These are phyloP conservation scores for Pycnococcus provasolii DNA, from an alignment of 139 green algal genomes.

Conservation along the genomic window DNA sequence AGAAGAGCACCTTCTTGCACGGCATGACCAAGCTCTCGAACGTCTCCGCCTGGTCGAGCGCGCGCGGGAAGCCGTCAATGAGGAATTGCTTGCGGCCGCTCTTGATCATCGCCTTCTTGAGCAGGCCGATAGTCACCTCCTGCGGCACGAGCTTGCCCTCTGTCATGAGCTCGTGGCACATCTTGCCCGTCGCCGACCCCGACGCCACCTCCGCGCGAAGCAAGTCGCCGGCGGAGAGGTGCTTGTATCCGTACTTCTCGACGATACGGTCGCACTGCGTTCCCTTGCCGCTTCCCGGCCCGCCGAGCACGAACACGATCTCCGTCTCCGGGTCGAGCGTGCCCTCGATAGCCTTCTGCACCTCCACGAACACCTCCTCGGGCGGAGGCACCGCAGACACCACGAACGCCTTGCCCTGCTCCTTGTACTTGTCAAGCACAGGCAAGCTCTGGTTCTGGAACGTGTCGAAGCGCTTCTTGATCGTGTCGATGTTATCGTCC, in stretches of 20 bases:
- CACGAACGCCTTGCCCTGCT: neutral
- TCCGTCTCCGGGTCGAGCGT: neutral
- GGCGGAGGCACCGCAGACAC: conserved; percentile 5
- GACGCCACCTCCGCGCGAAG: conserved; percentile 58
- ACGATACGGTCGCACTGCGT: conserved; percentile 39
- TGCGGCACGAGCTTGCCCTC: conserved; percentile 70
- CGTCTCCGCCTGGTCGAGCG: conserved; percentile 28
- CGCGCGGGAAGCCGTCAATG: conserved; percentile 36
- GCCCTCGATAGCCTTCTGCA: conserved; percentile 15
- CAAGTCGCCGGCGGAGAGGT: conserved; percentile 52
- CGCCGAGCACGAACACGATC: conserved; percentile 34
- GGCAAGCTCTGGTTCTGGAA: conserved; percentile 23
- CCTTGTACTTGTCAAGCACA: conserved; percentile 13
- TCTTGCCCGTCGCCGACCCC: conserved; percentile 40
- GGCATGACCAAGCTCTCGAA: conserved; percentile 16
- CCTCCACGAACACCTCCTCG: conserved; percentile 12
- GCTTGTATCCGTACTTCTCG: conserved; percentile 32
- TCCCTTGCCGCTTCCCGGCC: conserved; percentile 22
- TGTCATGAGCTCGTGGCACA: conserved; percentile 48
- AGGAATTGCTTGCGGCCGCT: conserved; percentile 36
- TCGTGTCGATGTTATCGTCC: conserved; percentile 63
- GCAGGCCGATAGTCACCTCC: conserved; percentile 57
- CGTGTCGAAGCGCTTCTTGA: conserved; percentile 47
- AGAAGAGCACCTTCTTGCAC: conserved; percentile 32
- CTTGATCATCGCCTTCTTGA: conserved; percentile 57